A percentile compares a stretch with the other conserved stretches of the same genome.
These are phyloP conservation scores for Adansonia grandidieri DNA, from an alignment of 441 rosid species.

Conservation along the genomic window DNA sequence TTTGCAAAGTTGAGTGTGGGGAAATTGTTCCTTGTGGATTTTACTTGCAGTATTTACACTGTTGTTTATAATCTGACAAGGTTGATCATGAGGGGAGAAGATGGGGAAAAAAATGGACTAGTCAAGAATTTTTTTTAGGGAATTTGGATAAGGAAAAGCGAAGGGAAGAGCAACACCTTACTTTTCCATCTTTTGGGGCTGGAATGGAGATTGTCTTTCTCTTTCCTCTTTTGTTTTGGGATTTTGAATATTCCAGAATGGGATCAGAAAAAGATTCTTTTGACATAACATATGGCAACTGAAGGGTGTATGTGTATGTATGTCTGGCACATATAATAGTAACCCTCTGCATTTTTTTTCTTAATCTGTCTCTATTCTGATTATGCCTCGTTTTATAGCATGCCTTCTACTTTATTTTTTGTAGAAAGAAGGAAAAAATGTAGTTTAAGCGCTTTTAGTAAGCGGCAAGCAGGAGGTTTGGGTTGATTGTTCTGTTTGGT, in stretches of 20 bases:
- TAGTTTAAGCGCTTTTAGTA: no score
- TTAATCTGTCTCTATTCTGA: background rate
- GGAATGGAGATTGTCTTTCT: slow-evolving; percentile 17
- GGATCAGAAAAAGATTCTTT: slow-evolving; percentile 25
- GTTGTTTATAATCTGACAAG: slow-evolving; percentile 38
- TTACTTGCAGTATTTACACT: slow-evolving; percentile 30
- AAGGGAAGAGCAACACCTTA: background rate
- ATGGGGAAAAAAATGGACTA: background rate
- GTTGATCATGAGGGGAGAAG: slow-evolving; percentile 28
- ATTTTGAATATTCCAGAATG: slow-evolving; percentile 32
- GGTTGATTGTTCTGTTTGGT: no score
- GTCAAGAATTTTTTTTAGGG: slow-evolving; percentile 26
- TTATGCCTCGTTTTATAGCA: background rate
- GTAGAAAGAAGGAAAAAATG: no score
- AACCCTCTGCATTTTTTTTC: slow-evolving; percentile 19
- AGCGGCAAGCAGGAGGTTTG: no score
- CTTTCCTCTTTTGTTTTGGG: background rate
- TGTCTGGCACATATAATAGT: slow-evolving; percentile 32
- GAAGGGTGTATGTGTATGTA: slow-evolving; percentile 38
- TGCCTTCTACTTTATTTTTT: no score
- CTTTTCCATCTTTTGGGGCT: slow-evolving; percentile 23
- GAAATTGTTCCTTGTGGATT: slow-evolving; percentile 16
- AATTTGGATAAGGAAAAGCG: background rate
- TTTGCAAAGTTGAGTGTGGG: slow-evolving; percentile 27
- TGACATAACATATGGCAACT: slow-evolving; percentile 31